phyloP scores from a whole-genome alignment of 2,329 filamentous ascomycete species.

The Aspergillus glaucus region DNA sequence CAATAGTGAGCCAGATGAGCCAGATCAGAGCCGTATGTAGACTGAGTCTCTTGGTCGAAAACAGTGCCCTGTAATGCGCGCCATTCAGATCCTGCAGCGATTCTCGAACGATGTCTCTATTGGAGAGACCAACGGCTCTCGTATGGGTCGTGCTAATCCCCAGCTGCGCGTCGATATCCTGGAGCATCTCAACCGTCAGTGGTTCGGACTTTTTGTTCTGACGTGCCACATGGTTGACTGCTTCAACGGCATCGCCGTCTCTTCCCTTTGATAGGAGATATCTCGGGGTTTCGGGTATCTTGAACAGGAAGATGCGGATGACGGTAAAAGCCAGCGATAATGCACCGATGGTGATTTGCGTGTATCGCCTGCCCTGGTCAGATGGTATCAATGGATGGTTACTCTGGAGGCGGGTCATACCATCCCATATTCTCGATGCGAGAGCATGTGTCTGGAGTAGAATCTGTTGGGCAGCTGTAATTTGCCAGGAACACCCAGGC shows the following conservation, averaged over 20 bases:
- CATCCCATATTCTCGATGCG: constrained; percentile 23
- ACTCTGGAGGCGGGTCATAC: constrained; percentile 7
- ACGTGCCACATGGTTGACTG: constrained; percentile 36
- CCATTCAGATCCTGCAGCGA: constrained; percentile 24
- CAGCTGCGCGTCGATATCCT: constrained; percentile 20
- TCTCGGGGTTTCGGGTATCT: constrained; percentile 23
- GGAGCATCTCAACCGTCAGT: constrained; percentile 25
- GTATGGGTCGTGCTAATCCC: not conserved
- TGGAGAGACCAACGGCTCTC: constrained; percentile 11
- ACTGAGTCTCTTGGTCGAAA: constrained; percentile 18
- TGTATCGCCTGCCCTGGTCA: constrained; percentile 16
- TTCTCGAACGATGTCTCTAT: constrained; percentile 21
- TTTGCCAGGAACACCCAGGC: constrained; percentile 26
- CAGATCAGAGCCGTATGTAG: constrained; percentile 33
- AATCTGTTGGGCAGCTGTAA: constrained; percentile 20
- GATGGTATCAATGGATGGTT: not conserved
- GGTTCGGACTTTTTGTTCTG: constrained; percentile 22
- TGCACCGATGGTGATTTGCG: constrained; percentile 20
- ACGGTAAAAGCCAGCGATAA: constrained; percentile 20
- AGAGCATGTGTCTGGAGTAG: constrained; percentile 16
- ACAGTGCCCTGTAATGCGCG: constrained; percentile 22
- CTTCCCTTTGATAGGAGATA: constrained; percentile 24
- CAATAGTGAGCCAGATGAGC: constrained; percentile 40
- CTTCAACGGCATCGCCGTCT: constrained; percentile 44
- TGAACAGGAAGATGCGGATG: constrained; percentile 23